Conservation (phyloP, 2,329 filamentous ascomycete genomes). For the Exserohilum turcica region DNA sequence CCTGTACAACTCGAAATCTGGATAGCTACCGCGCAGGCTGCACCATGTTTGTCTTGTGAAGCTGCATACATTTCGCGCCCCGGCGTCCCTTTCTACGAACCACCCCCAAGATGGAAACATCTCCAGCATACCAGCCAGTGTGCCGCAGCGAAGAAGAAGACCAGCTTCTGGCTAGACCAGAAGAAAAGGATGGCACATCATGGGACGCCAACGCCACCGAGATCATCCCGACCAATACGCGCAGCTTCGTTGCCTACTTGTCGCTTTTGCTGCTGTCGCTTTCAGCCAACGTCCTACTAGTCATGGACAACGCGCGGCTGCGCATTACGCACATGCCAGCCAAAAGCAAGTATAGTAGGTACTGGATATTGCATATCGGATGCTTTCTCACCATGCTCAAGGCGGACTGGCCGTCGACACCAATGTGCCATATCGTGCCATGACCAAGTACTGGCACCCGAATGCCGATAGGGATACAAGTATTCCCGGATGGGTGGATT, state of each 20-base stretch:
- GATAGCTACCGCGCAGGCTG: constrained; percentile 10
- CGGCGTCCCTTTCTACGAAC: constrained; percentile 1
- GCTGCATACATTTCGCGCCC: constrained; percentile 5
- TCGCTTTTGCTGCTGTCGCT: constrained; percentile 39
- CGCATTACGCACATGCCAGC: constrained; percentile 21
- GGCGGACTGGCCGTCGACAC: constrained; percentile 38
- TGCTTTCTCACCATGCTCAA: constrained; percentile 14
- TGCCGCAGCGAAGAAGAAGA: constrained; percentile 34
- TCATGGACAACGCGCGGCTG: constrained; percentile 35
- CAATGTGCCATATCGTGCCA: constrained; percentile 31
- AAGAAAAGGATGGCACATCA: constrained; percentile 30
- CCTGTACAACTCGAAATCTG: constrained; percentile 11
- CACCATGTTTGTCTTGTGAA: constrained; percentile 2
- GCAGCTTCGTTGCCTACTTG: constrained; percentile 34
- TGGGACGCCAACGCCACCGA: constrained; percentile 34
- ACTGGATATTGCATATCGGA: neutral
- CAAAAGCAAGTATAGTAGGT: constrained; percentile 35
- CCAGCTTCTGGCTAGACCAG: constrained; percentile 18
- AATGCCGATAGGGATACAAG: constrained; percentile 31
- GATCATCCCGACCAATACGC: constrained; percentile 34
- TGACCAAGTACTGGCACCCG: constrained; percentile 35
- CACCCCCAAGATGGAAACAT: constrained; percentile 27
- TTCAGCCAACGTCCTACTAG: constrained; percentile 35
- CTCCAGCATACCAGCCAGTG: constrained; percentile 34
- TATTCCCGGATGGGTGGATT: constrained; percentile 23